phyloP scores from a whole-genome alignment of 2,329 filamentous ascomycete genomes.

The Fonsecaea nubica region DNA sequence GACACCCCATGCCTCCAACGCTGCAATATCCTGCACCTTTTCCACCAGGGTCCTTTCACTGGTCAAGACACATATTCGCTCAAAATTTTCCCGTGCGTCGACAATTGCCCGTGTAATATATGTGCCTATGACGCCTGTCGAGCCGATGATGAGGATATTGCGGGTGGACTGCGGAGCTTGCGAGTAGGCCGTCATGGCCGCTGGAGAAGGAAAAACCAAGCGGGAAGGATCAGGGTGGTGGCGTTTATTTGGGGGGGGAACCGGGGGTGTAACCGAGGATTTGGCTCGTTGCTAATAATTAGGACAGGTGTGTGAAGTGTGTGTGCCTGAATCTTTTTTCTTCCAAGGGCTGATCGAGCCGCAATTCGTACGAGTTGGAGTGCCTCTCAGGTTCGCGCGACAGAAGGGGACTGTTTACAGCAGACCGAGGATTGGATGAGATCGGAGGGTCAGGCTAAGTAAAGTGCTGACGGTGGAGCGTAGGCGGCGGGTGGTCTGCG shows the following conservation, averaged over 20 bases:
- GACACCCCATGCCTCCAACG: conserved; percentile 56
- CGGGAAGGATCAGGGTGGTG: conserved; percentile 16
- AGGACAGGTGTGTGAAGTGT: background rate
- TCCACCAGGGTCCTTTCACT: conserved; percentile 58
- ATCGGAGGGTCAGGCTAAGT: conserved; percentile 18
- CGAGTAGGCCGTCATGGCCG: conserved; percentile 34
- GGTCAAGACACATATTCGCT: conserved; percentile 63
- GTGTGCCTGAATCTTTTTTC: background rate
- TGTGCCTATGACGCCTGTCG: conserved; percentile 60
- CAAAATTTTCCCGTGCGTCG: conserved; percentile 52
- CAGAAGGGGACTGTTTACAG: background rate
- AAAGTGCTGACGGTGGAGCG: conserved; percentile 35
- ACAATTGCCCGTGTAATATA: conserved; percentile 61
- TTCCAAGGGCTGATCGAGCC: background rate
- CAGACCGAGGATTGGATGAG: conserved; percentile 5
- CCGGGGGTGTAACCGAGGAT: background rate
- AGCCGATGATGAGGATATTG: conserved; percentile 61
- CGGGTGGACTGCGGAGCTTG: conserved; percentile 36
- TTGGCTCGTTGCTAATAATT: background rate
- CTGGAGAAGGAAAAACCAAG: background rate
- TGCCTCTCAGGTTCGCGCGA: background rate
- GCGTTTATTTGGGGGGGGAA: conserved; percentile 11
- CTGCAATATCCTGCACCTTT: conserved; percentile 59
- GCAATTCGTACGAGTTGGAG: background rate
- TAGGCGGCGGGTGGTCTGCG: conserved; percentile 23